Percentiles rank a stretch among this genome's conserved stretches.
Evolutionary conservation across 2,329 filamentous ascomycete genomes (phyloP).

Genomic region (Podosphaera leucotricha): DNA sequence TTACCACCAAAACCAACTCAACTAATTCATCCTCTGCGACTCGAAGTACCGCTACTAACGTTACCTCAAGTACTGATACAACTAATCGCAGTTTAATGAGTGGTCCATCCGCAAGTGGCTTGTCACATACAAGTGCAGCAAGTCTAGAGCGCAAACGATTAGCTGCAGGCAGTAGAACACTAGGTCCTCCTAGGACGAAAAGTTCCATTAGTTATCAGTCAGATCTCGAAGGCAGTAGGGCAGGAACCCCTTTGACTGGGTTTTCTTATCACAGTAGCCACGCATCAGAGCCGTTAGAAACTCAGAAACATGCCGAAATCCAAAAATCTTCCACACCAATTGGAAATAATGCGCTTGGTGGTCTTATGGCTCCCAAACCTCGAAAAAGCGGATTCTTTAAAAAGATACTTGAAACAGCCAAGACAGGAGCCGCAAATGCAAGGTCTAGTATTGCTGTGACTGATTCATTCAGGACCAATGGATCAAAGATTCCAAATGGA

Average conservation of each 20-base stretch:
- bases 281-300: constrained; percentile 24
- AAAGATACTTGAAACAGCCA: constrained; percentile 82
- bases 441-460: constrained; percentile 60
- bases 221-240: constrained; percentile 25
- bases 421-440: constrained; percentile 76
- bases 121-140: constrained; percentile 87
- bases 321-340: constrained; percentile 32
- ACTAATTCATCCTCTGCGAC: constrained; percentile 56
- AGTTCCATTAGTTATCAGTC: constrained; percentile 27
- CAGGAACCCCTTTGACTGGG: constrained; percentile 45
- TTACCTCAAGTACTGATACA: constrained; percentile 46
- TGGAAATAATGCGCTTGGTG: constrained; percentile 43
- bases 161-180: constrained; percentile 15
- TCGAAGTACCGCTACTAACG: constrained; percentile 40
- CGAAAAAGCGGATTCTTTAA: constrained; percentile 85
- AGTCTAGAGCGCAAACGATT: constrained; percentile 61
- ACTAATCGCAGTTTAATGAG: constrained; percentile 85
- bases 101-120: constrained; percentile 66
- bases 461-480: constrained; percentile 19
- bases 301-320: constrained; percentile 43
- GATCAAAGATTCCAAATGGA: constrained; percentile 11
- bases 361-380: constrained; percentile 49
- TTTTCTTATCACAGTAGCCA: constrained; percentile 87
- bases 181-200: constrained; percentile 23
- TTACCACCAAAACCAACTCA: constrained; percentile 68